Evolutionary conservation across 768 basidiomycete species (phyloP), one percentile per base, ranked within the genome.

Genomic region (Bullera alba): DNA sequence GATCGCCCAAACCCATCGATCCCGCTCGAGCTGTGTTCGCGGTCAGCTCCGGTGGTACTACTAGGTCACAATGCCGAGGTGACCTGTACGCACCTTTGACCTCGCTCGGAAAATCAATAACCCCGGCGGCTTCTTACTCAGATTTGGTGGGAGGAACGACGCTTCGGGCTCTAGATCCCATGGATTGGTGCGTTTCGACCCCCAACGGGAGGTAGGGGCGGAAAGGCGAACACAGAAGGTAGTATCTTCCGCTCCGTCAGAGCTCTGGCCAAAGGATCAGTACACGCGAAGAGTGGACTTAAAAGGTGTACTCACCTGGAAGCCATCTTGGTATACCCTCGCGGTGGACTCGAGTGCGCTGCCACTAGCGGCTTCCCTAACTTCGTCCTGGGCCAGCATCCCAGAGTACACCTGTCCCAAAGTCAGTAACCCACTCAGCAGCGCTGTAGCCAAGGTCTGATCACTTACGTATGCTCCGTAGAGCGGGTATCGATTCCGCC

Each of bases 1-100:
- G 59, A 97, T 73, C 0, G 87, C 88, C 85, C 87, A 95, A 60
- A 89, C 89, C 92, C 92, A 96, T 25, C 84, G 79, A 70, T 97
- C 91, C 25, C 92, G 77, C 72, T 97, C 93, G 30, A 96, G 76
- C 73, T 83, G 82, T 65, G 82, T n/a, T 21, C 39, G 27, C 35
- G 44, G 25, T 8, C n/a, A n/a, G n/a, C n/a, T n/a, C n/a, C n/a
- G n/a, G n/a, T n/a, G n/a, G n/a, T n/a, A n/a, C n/a, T 25, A 25
- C 29, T 22, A 34, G 46, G 27, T 29, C 27, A 21, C 28, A 12
- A 19, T 12, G 37, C 8, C n/a, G 26, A 21, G 27, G 19, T 3
- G 46, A 21, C 21, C 8, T 16, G 15, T 21, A 55, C 69, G 48
- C 46, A 71, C 70, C 51, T 70, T 69, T 7, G 68, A 72, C 34